Percentiles rank a stretch among this genome's conserved stretches.
phyloP scores from a whole-genome alignment of 441 rosid species.

The Syzygium malaccense region DNA sequence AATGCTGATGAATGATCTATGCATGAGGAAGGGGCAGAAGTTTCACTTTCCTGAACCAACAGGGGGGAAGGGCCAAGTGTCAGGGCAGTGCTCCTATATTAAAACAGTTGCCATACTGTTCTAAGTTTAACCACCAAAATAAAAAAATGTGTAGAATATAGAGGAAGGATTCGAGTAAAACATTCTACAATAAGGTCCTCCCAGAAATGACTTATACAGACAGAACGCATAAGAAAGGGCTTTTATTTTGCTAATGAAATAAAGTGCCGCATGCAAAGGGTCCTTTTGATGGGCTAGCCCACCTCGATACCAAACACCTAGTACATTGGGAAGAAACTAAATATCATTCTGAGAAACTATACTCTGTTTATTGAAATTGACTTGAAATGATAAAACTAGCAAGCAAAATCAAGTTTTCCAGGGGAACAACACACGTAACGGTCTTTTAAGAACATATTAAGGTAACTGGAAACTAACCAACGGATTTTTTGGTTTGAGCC shows the following conservation, averaged over 20 bases:
- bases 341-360: neutral
- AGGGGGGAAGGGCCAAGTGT: neutral
- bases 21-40: conserved; percentile 43
- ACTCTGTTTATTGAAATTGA: neutral
- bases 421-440: neutral
- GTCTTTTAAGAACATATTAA: neutral
- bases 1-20: conserved; percentile 62
- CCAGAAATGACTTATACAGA: neutral
- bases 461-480: conserved; percentile 26
- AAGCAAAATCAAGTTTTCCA: neutral
- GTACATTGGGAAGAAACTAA: neutral
- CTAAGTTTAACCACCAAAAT: neutral
- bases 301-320: neutral
- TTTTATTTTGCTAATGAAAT: neutral
- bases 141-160: neutral
- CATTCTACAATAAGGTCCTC: neutral
- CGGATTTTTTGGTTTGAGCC: conserved; percentile 38
- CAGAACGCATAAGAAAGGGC: neutral
- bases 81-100: neutral
- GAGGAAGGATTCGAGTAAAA: neutral
- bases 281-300: too few species aligned
- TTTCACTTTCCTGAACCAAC: conserved; percentile 36
- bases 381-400: neutral
- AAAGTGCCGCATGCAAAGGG: neutral
- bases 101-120: neutral